phyloP scores from a whole-genome alignment of 2,329 filamentous ascomycete species.

The Colletotrichum australisinense region DNA sequence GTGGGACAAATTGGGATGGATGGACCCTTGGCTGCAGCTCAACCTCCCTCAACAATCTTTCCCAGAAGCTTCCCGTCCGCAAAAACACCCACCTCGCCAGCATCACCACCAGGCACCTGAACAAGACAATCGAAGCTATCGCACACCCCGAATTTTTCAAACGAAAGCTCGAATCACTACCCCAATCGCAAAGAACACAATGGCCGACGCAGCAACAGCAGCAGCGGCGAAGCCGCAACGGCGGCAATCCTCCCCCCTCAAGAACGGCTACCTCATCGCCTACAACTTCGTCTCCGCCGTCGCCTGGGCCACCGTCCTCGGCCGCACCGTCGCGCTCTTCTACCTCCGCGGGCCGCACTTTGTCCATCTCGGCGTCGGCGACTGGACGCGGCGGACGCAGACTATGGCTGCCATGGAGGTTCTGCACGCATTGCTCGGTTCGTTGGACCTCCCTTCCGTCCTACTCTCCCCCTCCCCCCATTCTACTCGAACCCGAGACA shows the following conservation, averaged over 20 bases:
- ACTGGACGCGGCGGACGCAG: conserved; percentile 83
- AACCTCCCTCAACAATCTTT: conserved; percentile 35
- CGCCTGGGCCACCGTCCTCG: conserved; percentile 83
- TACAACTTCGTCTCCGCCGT: conserved; percentile 86
- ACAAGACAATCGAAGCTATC: background rate
- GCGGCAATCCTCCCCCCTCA: conserved; percentile 54
- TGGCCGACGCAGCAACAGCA: conserved; percentile 34
- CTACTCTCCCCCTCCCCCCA: background rate
- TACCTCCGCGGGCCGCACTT: conserved; percentile 64
- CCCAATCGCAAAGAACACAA: background rate
- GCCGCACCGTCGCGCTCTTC: conserved; percentile 70
- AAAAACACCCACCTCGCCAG: background rate
- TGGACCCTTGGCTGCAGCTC: conserved; percentile 29
- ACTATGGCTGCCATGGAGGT: conserved; percentile 87
- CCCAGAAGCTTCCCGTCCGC: background rate
- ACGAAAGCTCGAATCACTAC: background rate
- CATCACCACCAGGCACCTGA: too few species aligned
- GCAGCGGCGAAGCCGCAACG: conserved; percentile 32
- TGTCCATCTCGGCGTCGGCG: conserved; percentile 71
- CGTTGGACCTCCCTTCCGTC: conserved; percentile 37
- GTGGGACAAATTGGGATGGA: background rate
- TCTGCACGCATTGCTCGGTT: conserved; percentile 82
- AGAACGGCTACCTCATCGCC: conserved; percentile 78
- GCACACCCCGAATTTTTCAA: background rate
- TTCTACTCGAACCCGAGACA: background rate